phyloP scores from a whole-genome alignment of 2,329 filamentous ascomycete genomes.

The Alternaria rosae region DNA sequence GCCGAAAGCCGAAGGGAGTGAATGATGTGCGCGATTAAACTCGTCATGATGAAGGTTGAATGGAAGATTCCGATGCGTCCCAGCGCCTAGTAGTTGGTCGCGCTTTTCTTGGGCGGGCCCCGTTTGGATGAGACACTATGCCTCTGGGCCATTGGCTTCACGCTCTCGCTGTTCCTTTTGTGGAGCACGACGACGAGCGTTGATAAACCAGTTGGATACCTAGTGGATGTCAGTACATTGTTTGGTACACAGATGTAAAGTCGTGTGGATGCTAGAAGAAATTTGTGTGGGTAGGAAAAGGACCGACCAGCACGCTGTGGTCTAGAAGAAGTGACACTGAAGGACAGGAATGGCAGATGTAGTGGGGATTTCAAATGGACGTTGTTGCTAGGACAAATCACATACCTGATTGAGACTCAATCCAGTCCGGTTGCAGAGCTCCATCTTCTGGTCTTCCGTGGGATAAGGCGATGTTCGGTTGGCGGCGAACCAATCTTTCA shows the following conservation, averaged over 20 bases:
- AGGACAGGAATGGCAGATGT: slow-evolving; percentile 27
- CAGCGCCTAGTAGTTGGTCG: neutral
- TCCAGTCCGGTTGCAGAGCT: slow-evolving; percentile 77
- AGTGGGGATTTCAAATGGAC: slow-evolving; percentile 47
- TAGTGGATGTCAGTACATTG: slow-evolving; percentile 27
- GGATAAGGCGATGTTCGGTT: slow-evolving; percentile 74
- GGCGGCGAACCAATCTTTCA: slow-evolving; percentile 76
- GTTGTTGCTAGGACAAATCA: slow-evolving; percentile 5
- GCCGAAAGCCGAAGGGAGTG: neutral
- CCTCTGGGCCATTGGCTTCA: slow-evolving; percentile 26
- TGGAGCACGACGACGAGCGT: slow-evolving; percentile 68
- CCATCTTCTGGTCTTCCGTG: slow-evolving; percentile 85
- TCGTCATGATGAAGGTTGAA: neutral
- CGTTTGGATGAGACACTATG: neutral
- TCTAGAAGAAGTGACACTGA: slow-evolving; percentile 10
- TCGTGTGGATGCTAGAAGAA: neutral
- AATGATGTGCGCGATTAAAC: neutral
- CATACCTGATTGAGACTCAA: slow-evolving; percentile 75
- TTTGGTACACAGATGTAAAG: neutral
- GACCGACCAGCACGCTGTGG: slow-evolving; percentile 9
- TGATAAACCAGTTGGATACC: slow-evolving; percentile 85
- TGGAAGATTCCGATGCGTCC: neutral
- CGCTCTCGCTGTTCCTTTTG: slow-evolving; percentile 41
- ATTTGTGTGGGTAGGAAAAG: neutral
- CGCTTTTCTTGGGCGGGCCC: neutral